Evolutionary conservation across 352 stramenopile species (phyloP), one percentile per base, ranked within the genome.

Genomic region (Pythium pyrilobum): DNA sequence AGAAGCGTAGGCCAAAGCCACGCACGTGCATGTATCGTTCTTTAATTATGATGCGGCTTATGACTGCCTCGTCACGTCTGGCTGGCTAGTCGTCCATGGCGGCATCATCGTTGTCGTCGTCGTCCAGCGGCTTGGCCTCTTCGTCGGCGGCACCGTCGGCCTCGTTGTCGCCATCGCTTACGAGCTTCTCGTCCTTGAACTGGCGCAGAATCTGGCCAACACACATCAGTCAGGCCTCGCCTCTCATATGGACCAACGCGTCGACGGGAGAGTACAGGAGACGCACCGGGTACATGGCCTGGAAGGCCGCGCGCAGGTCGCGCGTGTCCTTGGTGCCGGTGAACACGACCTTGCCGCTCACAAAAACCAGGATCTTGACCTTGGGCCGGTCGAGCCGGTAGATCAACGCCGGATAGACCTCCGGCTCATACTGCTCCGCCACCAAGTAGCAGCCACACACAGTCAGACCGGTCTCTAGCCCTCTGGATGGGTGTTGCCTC

Each of bases 331-430:
- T 98, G 12, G 86, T 95, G 46, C 96, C 95, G 0, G 95, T 98
- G 59, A 98, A 95, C 10, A 99, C 96, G 28, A 99, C 82, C 63
- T 98, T 99, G 4, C 97, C 97, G 50, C 89, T 93, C 20, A 99
- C 97, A 74, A 99, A 99, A 48, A 99, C 97, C 20, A 99, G 74
- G n/a, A 99, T 81, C 45, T 99, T 98, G 12, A 99, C 92, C 50
- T 97, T 92, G 23, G 96, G 96, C 44, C 95, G 87, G 16, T 96
- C 79, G 57, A 99, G 83, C 13, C 97, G 85, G 73, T 99, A 99
- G 71, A 99, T 98, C 16, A 99, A 71, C 36, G 97, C 97, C 12
- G 97, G 96, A 63, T 99, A 99, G 29, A 99, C 66, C 68, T 99
- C 97, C 5, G 97, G 97, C 68, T 99, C 97, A 62, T 99, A 99